phyloP scores from a whole-genome alignment of 257 asterid genomes.

The Handroanthus guayacan region DNA sequence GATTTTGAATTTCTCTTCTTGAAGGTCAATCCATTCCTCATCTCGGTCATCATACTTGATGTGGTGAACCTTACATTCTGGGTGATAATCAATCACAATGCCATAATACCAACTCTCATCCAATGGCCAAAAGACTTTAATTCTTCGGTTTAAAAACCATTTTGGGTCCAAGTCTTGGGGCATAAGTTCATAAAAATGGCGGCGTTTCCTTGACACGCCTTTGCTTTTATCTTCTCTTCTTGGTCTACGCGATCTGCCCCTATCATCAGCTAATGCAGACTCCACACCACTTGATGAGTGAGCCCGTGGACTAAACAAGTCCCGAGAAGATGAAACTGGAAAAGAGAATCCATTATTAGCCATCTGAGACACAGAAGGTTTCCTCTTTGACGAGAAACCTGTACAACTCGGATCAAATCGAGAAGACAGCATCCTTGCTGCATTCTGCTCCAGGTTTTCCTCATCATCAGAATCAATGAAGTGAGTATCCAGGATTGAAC shows the following conservation, averaged over 20 bases:
- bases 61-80: conserved; percentile 65
- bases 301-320: conserved; percentile 44
- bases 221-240: conserved; percentile 60
- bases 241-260: conserved; percentile 65
- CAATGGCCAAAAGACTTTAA: conserved; percentile 82
- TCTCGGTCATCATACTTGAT: conserved; percentile 80
- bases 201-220: conserved; percentile 65
- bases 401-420: conserved; percentile 87
- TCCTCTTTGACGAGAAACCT: conserved; percentile 60
- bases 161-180: conserved; percentile 57
- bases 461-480: conserved; percentile 63
- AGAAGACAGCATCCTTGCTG: conserved; percentile 90
- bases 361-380: conserved; percentile 45
- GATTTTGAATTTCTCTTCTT: conserved; percentile 71
- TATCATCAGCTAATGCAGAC: conserved; percentile 50
- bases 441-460: conserved; percentile 85
- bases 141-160: conserved; percentile 67
- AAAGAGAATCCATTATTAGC: conserved; percentile 50
- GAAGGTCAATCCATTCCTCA: conserved; percentile 85
- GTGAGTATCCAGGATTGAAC: conserved; percentile 39
- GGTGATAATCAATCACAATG: conserved; percentile 66
- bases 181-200: conserved; percentile 74
- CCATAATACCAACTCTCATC: conserved; percentile 88
- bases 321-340: conserved; percentile 49
- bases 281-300: conserved; percentile 49